These are phyloP conservation scores for Tylopilus vinaceipallidus DNA, from an alignment of 768 basidiomycete species.

Conservation along the genomic window DNA sequence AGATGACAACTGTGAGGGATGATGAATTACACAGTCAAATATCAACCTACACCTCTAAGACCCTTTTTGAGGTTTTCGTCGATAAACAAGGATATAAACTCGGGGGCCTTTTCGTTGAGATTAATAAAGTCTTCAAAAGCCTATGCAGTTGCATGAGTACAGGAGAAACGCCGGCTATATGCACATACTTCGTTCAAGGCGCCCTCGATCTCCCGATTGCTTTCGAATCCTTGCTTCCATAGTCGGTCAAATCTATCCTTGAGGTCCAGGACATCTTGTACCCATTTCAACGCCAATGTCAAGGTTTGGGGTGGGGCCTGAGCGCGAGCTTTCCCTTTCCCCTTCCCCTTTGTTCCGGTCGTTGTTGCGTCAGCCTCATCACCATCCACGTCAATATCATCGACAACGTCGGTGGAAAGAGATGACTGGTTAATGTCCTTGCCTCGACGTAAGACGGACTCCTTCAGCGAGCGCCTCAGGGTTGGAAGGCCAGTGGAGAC, in stretches of 20 bases:
- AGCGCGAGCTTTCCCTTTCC: constrained; percentile 52
- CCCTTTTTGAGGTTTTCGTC: constrained; percentile 96
- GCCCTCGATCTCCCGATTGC: constrained; percentile 76
- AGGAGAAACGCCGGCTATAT: background rate
- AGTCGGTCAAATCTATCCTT: constrained; percentile 89
- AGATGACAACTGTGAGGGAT: background rate
- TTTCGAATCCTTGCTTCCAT: constrained; percentile 67
- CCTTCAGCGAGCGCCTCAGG: constrained; percentile 66
- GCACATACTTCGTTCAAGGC: constrained; percentile 75
- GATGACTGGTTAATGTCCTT: constrained; percentile 73
- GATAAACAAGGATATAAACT: constrained; percentile 95
- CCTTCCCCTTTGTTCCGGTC: constrained; percentile 45
- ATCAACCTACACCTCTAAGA: constrained; percentile 76
- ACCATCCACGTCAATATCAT: constrained; percentile 34
- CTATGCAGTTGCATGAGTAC: constrained; percentile 40
- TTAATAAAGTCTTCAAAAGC: constrained; percentile 94
- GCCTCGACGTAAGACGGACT: constrained; percentile 71
- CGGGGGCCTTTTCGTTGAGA: constrained; percentile 79
- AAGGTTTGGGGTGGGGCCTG: constrained; percentile 42
- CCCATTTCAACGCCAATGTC: constrained; percentile 81
- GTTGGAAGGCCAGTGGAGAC: constrained; percentile 65
- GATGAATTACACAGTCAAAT: background rate
- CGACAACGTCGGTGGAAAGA: constrained; percentile 36
- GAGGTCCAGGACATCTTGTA: constrained; percentile 83
- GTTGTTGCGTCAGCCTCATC: constrained; percentile 37